Evolutionary conservation across 768 basidiomycete genomes (phyloP), one percentile per base, ranked within the genome.

Genomic region (Lactifluus hygrophoroides): DNA sequence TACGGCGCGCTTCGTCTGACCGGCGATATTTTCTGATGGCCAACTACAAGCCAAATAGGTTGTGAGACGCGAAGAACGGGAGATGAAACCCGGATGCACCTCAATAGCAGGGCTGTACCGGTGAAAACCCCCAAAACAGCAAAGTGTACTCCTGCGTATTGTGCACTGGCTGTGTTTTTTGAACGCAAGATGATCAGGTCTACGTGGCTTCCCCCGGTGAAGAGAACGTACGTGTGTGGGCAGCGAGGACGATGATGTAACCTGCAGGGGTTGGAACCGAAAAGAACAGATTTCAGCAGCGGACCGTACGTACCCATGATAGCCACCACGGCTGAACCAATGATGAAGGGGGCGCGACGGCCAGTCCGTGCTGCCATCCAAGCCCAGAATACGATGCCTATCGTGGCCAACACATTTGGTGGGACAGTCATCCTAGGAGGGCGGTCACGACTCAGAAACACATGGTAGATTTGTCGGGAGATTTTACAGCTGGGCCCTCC

Each of bases 11-110:
- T 85, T 85, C 4, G 83, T 85, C 63, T 85, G 84, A 11, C 78
- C 80, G 11, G 81, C 81, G n/a, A 86, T 81, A 62, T 85, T 85
- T 67, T 85, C 83, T 16, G 78, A 75, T 1, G 82, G 81, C 80
- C 83, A 84, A 34, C 59, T 44, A 27, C 21, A 14, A 28, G 17
- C 49, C 40, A 27, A n/a, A n/a, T n/a, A n/a, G n/a, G n/a, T n/a
- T n/a, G n/a, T n/a, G n/a, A n/a, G n/a, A n/a, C n/a, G n/a, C n/a
- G n/a, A n/a, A n/a, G n/a, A n/a, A n/a, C n/a, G n/a, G n/a, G n/a
- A n/a, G n/a, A n/a, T n/a, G n/a, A n/a, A n/a, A n/a, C n/a, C n/a
- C n/a, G n/a, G n/a, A n/a, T n/a, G n/a, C n/a, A n/a, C n/a, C n/a
- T n/a, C n/a, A n/a, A n/a, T n/a, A 84, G 70, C 10, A 83, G 68